phyloP scores from a whole-genome alignment of 2,329 filamentous ascomycete genomes.

The Fusarium azukiicola region DNA sequence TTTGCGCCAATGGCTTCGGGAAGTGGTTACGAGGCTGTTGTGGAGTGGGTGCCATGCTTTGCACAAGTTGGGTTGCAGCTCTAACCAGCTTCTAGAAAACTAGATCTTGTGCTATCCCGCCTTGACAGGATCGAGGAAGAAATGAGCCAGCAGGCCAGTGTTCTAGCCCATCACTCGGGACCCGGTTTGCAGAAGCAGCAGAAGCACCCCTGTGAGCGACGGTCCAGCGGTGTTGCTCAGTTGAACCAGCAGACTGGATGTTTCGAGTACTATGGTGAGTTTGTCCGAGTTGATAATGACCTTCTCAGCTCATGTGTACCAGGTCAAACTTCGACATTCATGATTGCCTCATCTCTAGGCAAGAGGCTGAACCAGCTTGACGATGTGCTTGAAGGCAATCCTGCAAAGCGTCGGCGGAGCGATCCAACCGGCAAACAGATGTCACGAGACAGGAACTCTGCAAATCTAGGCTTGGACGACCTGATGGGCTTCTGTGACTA shows the following conservation, averaged over 20 bases:
- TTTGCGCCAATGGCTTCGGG: neutral
- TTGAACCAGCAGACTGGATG: neutral
- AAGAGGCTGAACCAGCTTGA: neutral
- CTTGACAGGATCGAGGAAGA: neutral
- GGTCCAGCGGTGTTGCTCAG: neutral
- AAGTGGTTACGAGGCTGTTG: neutral
- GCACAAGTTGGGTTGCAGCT: neutral
- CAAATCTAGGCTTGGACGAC: neutral
- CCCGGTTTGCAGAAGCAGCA: neutral
- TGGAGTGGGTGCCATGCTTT: neutral
- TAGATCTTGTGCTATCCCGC: neutral
- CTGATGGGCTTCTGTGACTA: neutral
- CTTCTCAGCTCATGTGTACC: neutral
- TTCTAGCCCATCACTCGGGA: neutral
- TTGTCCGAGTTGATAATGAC: neutral
- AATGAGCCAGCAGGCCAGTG: neutral
- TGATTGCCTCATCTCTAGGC: neutral
- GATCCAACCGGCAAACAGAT: neutral
- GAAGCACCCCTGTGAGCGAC: neutral
- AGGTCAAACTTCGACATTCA: neutral
- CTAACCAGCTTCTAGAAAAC: neutral
- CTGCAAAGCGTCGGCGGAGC: neutral
- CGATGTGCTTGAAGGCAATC: neutral
- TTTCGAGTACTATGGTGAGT: neutral
- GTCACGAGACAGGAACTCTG: neutral